A percentile compares a stretch with the other conserved stretches of the same genome.
phyloP scores from a whole-genome alignment of 345 rosid genomes.

The Lepidium sativum region DNA sequence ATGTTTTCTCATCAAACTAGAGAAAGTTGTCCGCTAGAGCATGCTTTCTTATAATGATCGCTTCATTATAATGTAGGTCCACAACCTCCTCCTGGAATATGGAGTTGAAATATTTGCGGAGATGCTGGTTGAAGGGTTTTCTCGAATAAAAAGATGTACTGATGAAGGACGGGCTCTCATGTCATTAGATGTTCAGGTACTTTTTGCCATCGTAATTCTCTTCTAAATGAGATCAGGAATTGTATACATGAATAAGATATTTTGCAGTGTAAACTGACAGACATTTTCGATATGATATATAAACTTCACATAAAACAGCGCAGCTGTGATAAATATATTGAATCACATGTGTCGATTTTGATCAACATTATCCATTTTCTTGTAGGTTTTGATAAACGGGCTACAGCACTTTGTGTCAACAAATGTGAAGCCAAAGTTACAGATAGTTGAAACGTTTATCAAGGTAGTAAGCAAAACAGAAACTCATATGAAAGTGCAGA shows the following conservation, averaged over 20 bases:
- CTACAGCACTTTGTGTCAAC: slow-evolving; percentile 69
- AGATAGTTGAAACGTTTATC: slow-evolving; percentile 71
- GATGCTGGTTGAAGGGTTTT: slow-evolving; percentile 85
- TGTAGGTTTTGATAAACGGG: slow-evolving; percentile 85
- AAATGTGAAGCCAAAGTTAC: slow-evolving; percentile 71
- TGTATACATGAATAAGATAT: neutral
- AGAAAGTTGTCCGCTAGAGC: neutral
- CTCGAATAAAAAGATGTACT: slow-evolving; percentile 84
- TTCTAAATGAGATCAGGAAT: neutral
- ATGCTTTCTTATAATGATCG: neutral
- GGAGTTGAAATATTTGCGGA: slow-evolving; percentile 90
- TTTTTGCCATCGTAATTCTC: neutral
- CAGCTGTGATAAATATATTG: neutral
- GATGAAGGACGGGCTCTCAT: slow-evolving; percentile 96
- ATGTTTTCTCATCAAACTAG: neutral
- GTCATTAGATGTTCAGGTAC: slow-evolving; percentile 93
- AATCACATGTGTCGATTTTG: neutral
- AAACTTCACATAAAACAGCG: neutral
- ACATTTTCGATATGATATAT: neutral
- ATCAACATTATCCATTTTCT: neutral
- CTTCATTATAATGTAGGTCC: slow-evolving; percentile 38
- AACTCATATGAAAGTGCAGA: neutral
- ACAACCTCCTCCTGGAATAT: slow-evolving; percentile 61
- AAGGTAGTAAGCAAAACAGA: slow-evolving; percentile 51
- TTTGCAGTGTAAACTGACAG: neutral